Evolutionary conservation across 1,139 yeast species (phyloP), one percentile per base, ranked within the genome.

Genomic region (Pneumocystis murina): DNA sequence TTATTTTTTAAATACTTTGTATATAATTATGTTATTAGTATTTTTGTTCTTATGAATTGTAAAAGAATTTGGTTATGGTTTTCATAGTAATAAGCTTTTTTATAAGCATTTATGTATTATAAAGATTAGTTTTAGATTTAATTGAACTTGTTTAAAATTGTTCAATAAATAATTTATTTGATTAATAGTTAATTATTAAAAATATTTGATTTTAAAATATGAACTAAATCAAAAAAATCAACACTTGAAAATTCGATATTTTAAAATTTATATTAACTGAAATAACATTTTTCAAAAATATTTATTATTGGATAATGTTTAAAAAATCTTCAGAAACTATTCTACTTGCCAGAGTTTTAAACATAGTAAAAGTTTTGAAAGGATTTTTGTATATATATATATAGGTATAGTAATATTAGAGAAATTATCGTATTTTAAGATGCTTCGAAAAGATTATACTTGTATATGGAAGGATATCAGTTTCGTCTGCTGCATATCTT

Each of bases 401-500:
- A 58, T 33, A 33, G 35, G 35, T 33, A 33, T 17, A 58, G 30
- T 20, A 12, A 17, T 38, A 12, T 10, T 58, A 58, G 30, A 38
- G 33, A 17, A 58, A 40, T 58, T 40, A 58, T 38, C 60, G 60
- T 38, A 58, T 33, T 58, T 38, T 38, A 40, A 38, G 43, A 24
- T 58, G 60, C 24, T 40, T 58, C 20, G 33, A 28, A 24, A 58
- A 58, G 16, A 35, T 33, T 30, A 38, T 12, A 8, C 60, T 58
- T 58, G 60, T 58, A 28, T 58, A 58, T 38, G 60, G 55, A 48
- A 48, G 43, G 60, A 58, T 58, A 38, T 40, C 60, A 7, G 30
- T 24, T 14, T 58, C 60, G 7, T 40, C 60, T 58, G 41, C 16
- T 12, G 43, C 55, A 48, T 48, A 48, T 48, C 55, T 41, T 41